A percentile compares a stretch with the other conserved stretches of the same genome.
These are phyloP conservation scores for Colletotrichum sp. DNA, from an alignment of 2,329 filamentous ascomycete genomes.

Conservation along the genomic window DNA sequence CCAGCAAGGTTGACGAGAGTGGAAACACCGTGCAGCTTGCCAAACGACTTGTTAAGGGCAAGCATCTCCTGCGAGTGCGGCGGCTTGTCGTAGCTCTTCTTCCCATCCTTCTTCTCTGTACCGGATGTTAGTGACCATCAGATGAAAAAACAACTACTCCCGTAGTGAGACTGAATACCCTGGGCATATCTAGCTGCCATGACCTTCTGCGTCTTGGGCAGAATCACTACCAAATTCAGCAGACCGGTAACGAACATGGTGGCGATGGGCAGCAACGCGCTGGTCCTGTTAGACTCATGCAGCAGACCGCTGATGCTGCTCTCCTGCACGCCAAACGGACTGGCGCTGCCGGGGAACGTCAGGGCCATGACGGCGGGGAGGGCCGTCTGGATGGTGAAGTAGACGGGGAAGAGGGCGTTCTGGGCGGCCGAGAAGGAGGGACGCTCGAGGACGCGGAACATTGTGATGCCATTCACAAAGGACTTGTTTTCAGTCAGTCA, in stretches of 20 bases:
- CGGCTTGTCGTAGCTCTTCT: conserved; percentile 79
- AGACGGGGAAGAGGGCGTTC: conserved; percentile 81
- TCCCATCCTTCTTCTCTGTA: conserved; percentile 83
- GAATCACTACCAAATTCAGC: conserved; percentile 71
- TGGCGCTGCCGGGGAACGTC: conserved; percentile 74
- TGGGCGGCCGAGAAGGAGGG: conserved; percentile 84
- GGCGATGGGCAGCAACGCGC: conserved; percentile 70
- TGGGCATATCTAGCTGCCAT: conserved; percentile 81
- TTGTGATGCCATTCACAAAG: conserved; percentile 75
- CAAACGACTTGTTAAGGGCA: conserved; percentile 78
- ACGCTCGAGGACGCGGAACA: conserved; percentile 77
- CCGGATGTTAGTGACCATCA: background rate
- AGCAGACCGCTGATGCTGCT: conserved; percentile 60
- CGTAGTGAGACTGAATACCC: conserved; percentile 55
- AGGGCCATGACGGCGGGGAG: conserved; percentile 75
- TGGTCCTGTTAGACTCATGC: conserved; percentile 63
- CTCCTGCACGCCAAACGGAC: conserved; percentile 45
- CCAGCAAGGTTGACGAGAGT: conserved; percentile 78
- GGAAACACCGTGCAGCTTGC: conserved; percentile 79
- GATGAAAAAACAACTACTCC: background rate
- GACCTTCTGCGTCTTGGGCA: conserved; percentile 75
- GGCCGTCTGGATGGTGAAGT: conserved; percentile 83
- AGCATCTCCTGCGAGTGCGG: conserved; percentile 88
- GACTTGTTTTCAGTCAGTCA: conserved; percentile 51
- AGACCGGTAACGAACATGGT: conserved; percentile 74